Evolutionary conservation across 1,284 basidiomycete species (phyloP).

Genomic region (Trametes hirsuta): DNA sequence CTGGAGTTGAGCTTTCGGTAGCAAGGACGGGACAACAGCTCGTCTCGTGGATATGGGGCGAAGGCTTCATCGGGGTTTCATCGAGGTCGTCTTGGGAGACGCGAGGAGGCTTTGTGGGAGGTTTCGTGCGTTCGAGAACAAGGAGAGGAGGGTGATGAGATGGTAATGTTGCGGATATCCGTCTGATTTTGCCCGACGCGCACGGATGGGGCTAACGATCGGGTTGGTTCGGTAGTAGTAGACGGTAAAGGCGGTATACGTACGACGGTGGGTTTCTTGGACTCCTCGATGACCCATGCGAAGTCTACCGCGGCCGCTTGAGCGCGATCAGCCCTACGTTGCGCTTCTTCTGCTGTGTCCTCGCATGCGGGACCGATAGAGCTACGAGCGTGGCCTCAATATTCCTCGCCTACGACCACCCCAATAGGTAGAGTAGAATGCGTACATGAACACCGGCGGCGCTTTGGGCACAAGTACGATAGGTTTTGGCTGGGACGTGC

Average conservation of each 20-base stretch:
- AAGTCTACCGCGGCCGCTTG: conserved; percentile 37
- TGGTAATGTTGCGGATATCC: conserved; percentile 9
- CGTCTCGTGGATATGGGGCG: conserved; percentile 26
- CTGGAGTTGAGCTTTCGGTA: neutral
- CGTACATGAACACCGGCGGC: conserved; percentile 29
- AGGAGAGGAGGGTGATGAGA: conserved; percentile 17
- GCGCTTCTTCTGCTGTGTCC: conserved; percentile 35
- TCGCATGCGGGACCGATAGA: conserved; percentile 33
- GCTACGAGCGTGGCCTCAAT: conserved; percentile 16
- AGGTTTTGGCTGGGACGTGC: conserved; percentile 25
- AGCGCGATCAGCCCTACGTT: conserved; percentile 30
- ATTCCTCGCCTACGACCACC: neutral
- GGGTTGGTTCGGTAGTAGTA: neutral
- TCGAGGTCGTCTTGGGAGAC: conserved; percentile 4
- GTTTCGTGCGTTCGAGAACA: conserved; percentile 25
- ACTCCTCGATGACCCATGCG: conserved; percentile 31
- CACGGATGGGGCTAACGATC: conserved; percentile 16
- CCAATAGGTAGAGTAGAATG: neutral
- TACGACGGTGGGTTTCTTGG: conserved; percentile 27
- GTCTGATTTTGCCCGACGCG: conserved; percentile 19
- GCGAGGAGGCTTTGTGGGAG: conserved; percentile 10
- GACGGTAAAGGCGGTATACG: conserved; percentile 9
- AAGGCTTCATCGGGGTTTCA: conserved; percentile 16
- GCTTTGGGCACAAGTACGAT: conserved; percentile 34
- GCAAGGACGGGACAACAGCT: conserved; percentile 25